phyloP scores from a whole-genome alignment of 345 rosid genomes.

The Carallia pectinifolia region DNA sequence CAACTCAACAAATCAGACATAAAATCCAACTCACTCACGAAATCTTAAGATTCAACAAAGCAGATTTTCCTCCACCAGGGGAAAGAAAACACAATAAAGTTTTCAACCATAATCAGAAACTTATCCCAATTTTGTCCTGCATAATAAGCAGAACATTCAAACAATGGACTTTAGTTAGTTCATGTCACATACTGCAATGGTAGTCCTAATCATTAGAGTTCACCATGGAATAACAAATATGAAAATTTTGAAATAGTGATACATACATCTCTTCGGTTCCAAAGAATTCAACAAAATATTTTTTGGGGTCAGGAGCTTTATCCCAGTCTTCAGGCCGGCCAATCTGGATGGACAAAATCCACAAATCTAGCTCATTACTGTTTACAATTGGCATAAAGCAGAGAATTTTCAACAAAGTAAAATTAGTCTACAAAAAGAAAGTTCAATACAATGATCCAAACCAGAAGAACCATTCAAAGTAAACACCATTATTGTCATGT shows the following conservation, averaged over 20 bases:
- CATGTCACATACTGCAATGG: too few relatives aligned
- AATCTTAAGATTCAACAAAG: too few relatives aligned
- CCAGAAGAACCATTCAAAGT: neutral
- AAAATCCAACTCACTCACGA: too few relatives aligned
- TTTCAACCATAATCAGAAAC: too few relatives aligned
- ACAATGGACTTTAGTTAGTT: too few relatives aligned
- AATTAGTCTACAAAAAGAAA: too few relatives aligned
- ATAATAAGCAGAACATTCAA: too few relatives aligned
- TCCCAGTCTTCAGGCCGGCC: slow-evolving; percentile 84
- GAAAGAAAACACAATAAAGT: too few relatives aligned
- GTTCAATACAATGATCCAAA: neutral
- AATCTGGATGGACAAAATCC: slow-evolving; percentile 58
- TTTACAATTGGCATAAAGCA: slow-evolving; percentile 1
- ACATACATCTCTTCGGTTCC: slow-evolving; percentile 95
- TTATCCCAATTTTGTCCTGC: too few relatives aligned
- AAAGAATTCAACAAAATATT: slow-evolving; percentile 75
- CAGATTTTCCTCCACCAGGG: too few relatives aligned
- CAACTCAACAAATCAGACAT: too few relatives aligned
- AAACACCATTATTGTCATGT: neutral
- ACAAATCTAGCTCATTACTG: slow-evolving; percentile 15
- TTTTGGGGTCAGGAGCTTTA: slow-evolving; percentile 67
- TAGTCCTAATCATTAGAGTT: too few relatives aligned
- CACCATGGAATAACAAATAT: neutral
- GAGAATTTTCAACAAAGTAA: neutral
- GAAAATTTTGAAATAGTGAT: slow-evolving; percentile 2